A percentile compares a stretch with the other conserved stretches of the same genome.
These are phyloP conservation scores for Cladorrhinum sp. DNA, from an alignment of 2,329 filamentous ascomycete genomes.

Conservation along the genomic window DNA sequence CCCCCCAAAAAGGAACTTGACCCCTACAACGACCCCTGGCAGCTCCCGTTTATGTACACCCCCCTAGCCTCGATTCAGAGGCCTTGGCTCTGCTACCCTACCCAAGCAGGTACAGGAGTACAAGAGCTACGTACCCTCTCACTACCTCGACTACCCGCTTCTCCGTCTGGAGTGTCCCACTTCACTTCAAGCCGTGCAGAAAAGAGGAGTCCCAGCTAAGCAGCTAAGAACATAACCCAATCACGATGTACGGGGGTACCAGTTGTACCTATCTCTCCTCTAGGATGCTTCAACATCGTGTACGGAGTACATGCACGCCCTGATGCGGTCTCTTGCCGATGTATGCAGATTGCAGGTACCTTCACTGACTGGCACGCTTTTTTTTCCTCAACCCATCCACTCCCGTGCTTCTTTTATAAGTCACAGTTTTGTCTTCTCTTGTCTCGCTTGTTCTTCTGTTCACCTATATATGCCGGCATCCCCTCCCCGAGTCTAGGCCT, in stretches of 20 bases:
- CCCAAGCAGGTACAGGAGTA: constrained; percentile 7
- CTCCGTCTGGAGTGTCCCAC: constrained; percentile 15
- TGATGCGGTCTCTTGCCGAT: constrained; percentile 17
- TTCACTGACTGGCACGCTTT: constrained; percentile 3
- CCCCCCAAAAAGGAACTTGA: constrained; percentile 12
- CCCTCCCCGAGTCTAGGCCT: constrained; percentile 38
- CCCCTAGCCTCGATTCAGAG: constrained; percentile 9
- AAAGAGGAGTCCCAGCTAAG: constrained; percentile 10
- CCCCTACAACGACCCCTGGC: constrained; percentile 13
- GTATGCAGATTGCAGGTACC: constrained; percentile 20
- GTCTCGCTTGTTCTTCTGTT: constrained; percentile 23
- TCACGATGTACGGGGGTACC: constrained; percentile 13
- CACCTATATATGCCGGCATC: constrained; percentile 47
- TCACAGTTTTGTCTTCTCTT: constrained; percentile 9
- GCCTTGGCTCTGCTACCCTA: constrained; percentile 12
- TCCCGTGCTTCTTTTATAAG: constrained; percentile 10
- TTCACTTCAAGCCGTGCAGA: constrained; percentile 15
- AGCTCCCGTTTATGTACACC: constrained; percentile 13
- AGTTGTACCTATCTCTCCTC: constrained; percentile 11
- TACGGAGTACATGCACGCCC: constrained; percentile 15
- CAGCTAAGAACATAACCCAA: constrained; percentile 4
- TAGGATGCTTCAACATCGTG: constrained; percentile 16
- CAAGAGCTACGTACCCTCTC: constrained; percentile 11
- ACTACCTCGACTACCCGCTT: constrained; percentile 10
- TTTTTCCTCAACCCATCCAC: neutral